Base-by-base conservation (phyloP, 2,329 filamentous ascomycete genomes). In the Diplodia scrobiculata region DNA sequence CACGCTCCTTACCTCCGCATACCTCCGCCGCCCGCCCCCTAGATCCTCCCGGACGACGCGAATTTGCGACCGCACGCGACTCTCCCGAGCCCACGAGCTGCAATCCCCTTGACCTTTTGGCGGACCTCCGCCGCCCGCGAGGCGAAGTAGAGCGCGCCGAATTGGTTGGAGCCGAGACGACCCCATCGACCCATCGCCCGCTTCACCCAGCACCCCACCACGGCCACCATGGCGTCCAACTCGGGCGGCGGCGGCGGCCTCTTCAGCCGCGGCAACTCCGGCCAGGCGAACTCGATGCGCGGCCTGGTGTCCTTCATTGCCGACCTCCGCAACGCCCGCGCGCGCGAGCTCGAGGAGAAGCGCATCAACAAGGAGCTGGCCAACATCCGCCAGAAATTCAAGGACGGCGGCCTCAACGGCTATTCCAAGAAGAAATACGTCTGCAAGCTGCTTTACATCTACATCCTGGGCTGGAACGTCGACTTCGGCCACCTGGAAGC, bases 391-490 rank as follows among this genome's bases (percentile, higher is more conserved):
- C 92, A 97, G 81, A 98, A 98, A 81, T 99, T 98, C 84, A 97
- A 96, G 85, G 91, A 95, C 78, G 93, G 92, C 70, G 95, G 86
- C 75, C 83, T 99, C 67, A 97, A 90, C 76, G 96, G 95, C 71
- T 99, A 99, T 77, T 92, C 97, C 83, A 97, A 96, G 84, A 99
- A 99, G 86, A 99, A 99, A 90, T 99, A 99, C 77, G 95, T 99
- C 71, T 99, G 95, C 91, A 99, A 99, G 88, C 87, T 99, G 71
- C 84, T 99, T 68, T 99, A 99, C 79, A 98, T 99, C 74, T 99
- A 99, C 79, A 99, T 99, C 68, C 86, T 99, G 70, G 95, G 95
- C 58, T 99, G 95, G 90, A 94, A 99, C 77, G 94, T 99, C 80
- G 96, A 98, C 78, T 99, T 99, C 79, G 95, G 95, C 66, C 95